Conservation (phyloP, 192 early-diverging fungal genomes). For the Geranomyces michiganensis region DNA sequence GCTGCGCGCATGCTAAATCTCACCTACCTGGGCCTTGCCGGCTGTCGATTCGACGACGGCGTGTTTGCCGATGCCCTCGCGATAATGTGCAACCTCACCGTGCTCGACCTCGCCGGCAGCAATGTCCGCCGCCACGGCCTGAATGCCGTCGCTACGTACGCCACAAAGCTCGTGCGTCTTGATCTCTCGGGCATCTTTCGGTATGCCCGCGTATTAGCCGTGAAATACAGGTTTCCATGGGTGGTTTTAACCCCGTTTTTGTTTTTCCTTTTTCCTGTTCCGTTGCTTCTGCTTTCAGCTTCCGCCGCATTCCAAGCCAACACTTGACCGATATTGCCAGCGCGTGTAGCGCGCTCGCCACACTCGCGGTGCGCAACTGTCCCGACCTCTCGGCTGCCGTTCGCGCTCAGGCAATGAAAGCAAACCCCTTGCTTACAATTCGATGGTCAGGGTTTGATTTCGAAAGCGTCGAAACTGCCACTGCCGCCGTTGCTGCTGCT, state of each 20-base stretch:
- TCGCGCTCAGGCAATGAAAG: not conserved
- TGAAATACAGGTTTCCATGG: no score
- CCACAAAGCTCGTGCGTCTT: not conserved
- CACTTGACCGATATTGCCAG: not conserved
- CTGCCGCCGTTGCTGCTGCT: not conserved
- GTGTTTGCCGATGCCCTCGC: conserved; percentile 21
- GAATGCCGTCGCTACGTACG: conserved; percentile 10
- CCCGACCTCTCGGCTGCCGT: conserved; percentile 12
- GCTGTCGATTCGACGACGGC: conserved; percentile 21
- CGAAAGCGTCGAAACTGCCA: not conserved
- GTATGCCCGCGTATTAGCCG: not conserved
- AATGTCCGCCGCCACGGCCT: conserved; percentile 12
- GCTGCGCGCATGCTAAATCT: conserved; percentile 9
- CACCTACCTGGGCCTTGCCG: conserved; percentile 15
- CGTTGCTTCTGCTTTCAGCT: not conserved
- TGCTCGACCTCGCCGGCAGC: conserved; percentile 18
- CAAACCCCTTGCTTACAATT: not conserved
- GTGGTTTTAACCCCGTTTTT: no score
- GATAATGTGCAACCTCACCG: conserved; percentile 2
- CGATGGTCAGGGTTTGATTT: conserved; percentile 6
- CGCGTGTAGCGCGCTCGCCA: not conserved
- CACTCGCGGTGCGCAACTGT: conserved; percentile 7
- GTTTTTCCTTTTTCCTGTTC: no score
- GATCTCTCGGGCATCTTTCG: conserved; percentile 30
- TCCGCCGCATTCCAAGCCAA: conserved; percentile 1